Evolutionary conservation across 1,284 basidiomycete species (phyloP), one percentile per base, ranked within the genome.

Genomic region (Sporisorium iseilematis-ciliati): DNA sequence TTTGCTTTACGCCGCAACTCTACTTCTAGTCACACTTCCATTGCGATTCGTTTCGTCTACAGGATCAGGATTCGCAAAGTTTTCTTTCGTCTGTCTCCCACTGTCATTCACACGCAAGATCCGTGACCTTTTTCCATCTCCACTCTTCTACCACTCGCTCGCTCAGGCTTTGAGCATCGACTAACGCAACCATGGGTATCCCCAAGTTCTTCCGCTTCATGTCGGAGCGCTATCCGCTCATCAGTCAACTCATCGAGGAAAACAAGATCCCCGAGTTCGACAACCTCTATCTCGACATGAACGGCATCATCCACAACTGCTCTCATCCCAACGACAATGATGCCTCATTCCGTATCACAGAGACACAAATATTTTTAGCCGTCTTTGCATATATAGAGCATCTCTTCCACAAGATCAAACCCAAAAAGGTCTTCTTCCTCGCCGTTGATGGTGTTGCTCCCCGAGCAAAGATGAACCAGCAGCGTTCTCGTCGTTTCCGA

Each of bases 391-490:
- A 99, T 87, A 95, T 99, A 75, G 95, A 99, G 87, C 93, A 95
- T 84, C 88, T 99, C 20, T 99, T 99, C 86, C 90, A 92, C 54
- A 97, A 96, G 88, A 97, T 99, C 79, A 97, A 95, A 86, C 97
- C 97, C 1, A 92, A 93, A 88, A 97, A 98, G 85, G 78, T 86
- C 49, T 87, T 87, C 76, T 97, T 96, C 87, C 95, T 99, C 91
- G 97, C 97, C 29, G 91, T 99, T 52, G 97, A 99, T 85, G 97
- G 97, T 67, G 95, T 98, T 16, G 97, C 97, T 0, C 97, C 97
- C 3, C 89, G 97, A 62, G 97, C 97, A 52, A 99, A 99, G 89
- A 98, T 99, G 97, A 99, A 99, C 86, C 96, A 99, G 86, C 97
- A 99, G 85, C 75, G 83, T 33, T 75, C 68, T 8, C 89, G 97